phyloP scores from a whole-genome alignment of 1,284 basidiomycete species.

The Pterula multifida region DNA sequence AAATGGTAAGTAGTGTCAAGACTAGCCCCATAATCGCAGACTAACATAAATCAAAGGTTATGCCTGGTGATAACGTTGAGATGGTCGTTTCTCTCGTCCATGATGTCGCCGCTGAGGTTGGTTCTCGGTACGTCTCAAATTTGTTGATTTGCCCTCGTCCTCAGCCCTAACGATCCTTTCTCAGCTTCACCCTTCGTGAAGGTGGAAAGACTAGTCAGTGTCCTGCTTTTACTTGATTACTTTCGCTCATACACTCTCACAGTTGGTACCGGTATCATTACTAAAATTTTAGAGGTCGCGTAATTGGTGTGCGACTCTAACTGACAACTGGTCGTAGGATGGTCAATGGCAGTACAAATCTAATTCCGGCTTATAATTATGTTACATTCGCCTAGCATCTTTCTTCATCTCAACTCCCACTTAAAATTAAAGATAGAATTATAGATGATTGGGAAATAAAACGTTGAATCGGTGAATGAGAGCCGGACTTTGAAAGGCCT shows the following conservation, averaged over 20 bases:
- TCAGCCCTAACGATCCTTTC: constrained; percentile 2
- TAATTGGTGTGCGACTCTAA: constrained; percentile 3
- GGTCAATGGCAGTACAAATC: background rate
- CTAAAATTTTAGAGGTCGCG: constrained; percentile 56
- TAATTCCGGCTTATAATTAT: background rate
- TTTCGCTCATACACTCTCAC: constrained; percentile 4
- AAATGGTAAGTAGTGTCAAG: constrained; percentile 49
- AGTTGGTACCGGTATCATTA: constrained; percentile 90
- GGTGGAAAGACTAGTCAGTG: constrained; percentile 83
- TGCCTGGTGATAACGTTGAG: constrained; percentile 98
- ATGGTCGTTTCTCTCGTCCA: constrained; percentile 79
- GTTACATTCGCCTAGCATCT: background rate
- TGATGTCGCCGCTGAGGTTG: constrained; percentile 87
- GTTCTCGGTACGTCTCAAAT: constrained; percentile 52
- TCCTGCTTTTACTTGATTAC: constrained; percentile 1
- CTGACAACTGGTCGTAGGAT: background rate
- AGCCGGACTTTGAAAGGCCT: no score
- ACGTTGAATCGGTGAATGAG: no score
- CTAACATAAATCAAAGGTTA: constrained; percentile 46
- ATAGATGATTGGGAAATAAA: no score
- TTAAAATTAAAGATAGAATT: no score
- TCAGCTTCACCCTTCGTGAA: constrained; percentile 91
- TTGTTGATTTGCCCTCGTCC: background rate
- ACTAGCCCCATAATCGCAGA: constrained; percentile 1
- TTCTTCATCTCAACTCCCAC: background rate